Evolutionary conservation across 1,139 yeast species (phyloP).

Genomic region (Saccharomycopsis hybrid): DNA sequence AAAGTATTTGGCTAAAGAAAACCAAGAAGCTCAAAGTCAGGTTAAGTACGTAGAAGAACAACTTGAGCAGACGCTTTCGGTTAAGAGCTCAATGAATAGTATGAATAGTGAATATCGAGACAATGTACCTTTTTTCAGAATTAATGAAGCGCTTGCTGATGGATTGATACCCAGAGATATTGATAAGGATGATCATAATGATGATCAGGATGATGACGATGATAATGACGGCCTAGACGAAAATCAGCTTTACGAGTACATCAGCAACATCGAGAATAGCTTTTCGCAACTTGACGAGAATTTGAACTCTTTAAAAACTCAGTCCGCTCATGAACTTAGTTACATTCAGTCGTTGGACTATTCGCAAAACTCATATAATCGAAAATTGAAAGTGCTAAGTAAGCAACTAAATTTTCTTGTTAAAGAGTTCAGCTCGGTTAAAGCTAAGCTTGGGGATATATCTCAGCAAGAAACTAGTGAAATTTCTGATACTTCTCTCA

Average conservation of each 20-base stretch:
- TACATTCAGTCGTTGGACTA: constrained; percentile 1
- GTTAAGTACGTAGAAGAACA: constrained; percentile 5
- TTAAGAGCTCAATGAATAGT: background rate
- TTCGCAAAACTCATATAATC: background rate
- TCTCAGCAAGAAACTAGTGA: background rate
- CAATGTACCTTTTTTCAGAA: background rate
- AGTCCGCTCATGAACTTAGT: constrained; percentile 4
- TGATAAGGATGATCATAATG: background rate
- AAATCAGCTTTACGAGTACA: background rate
- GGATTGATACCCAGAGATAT: background rate
- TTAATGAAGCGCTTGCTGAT: background rate
- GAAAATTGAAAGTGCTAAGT: constrained; percentile 3
- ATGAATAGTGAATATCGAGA: background rate
- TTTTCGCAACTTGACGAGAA: constrained; percentile 2
- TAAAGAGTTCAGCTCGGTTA: constrained; percentile 6
- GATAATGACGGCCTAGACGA: background rate
- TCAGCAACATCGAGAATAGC: constrained; percentile 1
- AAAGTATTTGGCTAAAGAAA: constrained; percentile 1
- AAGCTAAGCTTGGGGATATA: background rate
- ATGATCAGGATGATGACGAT: background rate
- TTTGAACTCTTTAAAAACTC: background rate
- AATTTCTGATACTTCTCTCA: constrained; percentile 2
- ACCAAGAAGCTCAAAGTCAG: constrained; percentile 3
- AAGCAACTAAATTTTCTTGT: constrained; percentile 6
- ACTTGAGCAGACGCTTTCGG: constrained; percentile 2